Conservation (phyloP, 352 stramenopile species). For the Phytophthora tentaculata region DNA sequence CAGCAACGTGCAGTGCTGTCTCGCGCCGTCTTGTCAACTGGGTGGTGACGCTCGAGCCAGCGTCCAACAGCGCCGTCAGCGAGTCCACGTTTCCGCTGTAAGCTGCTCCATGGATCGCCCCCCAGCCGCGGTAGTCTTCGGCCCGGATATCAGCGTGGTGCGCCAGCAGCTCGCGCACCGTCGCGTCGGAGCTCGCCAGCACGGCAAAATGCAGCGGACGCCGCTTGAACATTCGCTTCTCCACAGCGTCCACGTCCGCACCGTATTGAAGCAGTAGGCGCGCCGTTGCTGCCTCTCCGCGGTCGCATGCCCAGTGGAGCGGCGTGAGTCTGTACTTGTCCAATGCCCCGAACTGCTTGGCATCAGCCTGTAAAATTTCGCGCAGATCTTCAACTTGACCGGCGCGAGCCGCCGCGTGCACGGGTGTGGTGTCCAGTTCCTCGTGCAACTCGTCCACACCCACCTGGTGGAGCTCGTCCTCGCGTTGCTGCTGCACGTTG, state of each 20-base stretch:
- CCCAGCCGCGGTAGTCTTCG: conserved; percentile 67
- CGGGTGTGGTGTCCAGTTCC: conserved; percentile 60
- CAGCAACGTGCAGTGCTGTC: conserved; percentile 48
- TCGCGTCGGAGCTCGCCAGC: conserved; percentile 41
- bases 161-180: conserved; percentile 47
- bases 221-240: conserved; percentile 74
- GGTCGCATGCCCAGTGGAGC: conserved; percentile 77
- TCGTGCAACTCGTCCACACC: conserved; percentile 73
- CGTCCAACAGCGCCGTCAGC: conserved; percentile 33
- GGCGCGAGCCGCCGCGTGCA: conserved; percentile 68
- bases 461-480: conserved; percentile 38
- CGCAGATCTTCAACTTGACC: conserved; percentile 46
- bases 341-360: conserved; percentile 33
- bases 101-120: conserved; percentile 57
- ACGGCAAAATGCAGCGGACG: conserved; percentile 72
- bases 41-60: conserved; percentile 20
- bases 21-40: conserved; percentile 36
- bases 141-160: conserved; percentile 47
- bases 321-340: conserved; percentile 80
- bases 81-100: conserved; percentile 43
- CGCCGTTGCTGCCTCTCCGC: conserved; percentile 40
- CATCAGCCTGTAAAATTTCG: conserved; percentile 41
- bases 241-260: conserved; percentile 55
- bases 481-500: neutral
- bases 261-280: conserved; percentile 46